These are phyloP conservation scores for Xylogone sp. DNA, from an alignment of 2,329 filamentous ascomycete genomes.

Conservation along the genomic window DNA sequence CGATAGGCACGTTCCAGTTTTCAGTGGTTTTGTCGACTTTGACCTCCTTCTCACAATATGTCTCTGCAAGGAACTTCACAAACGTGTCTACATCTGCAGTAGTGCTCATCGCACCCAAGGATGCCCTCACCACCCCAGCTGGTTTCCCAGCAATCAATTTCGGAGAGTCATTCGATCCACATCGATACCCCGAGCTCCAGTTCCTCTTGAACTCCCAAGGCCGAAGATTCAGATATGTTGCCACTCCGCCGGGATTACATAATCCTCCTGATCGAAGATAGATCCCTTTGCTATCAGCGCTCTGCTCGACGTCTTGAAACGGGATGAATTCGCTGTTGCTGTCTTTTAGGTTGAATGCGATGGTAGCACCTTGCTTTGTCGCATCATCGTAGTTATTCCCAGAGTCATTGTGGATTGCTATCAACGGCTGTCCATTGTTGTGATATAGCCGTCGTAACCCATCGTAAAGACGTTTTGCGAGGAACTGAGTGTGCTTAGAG, in stretches of 20 bases:
- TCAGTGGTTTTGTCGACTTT: too few relatives aligned
- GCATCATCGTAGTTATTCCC: slow-evolving; percentile 26
- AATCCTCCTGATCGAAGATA: slow-evolving; percentile 83
- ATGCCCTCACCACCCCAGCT: slow-evolving; percentile 79
- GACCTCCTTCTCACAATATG: slow-evolving; percentile 3
- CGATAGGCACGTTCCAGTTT: too few relatives aligned
- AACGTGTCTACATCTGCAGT: slow-evolving; percentile 69
- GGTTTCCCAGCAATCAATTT: slow-evolving; percentile 74
- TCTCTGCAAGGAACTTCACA: slow-evolving; percentile 62
- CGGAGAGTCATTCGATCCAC: slow-evolving; percentile 72
- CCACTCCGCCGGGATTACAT: slow-evolving; percentile 87
- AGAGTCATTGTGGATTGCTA: slow-evolving; percentile 24
- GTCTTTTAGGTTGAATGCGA: slow-evolving; percentile 79
- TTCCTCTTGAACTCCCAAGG: slow-evolving; percentile 81
- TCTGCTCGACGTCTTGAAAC: slow-evolving; percentile 78
- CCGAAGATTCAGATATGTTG: slow-evolving; percentile 63
- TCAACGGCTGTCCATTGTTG: slow-evolving; percentile 46
- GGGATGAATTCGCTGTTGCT: slow-evolving; percentile 70
- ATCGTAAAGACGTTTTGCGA: slow-evolving; percentile 55
- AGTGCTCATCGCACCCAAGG: slow-evolving; percentile 86
- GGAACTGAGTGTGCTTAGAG: slow-evolving; percentile 64
- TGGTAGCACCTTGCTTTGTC: slow-evolving; percentile 59
- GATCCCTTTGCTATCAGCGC: slow-evolving; percentile 74
- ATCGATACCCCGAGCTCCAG: slow-evolving; percentile 79
- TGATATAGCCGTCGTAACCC: slow-evolving; percentile 61